A percentile compares a stretch with the other conserved stretches of the same genome.
phyloP scores from a whole-genome alignment of 176 grass and related monocot genomes.

The Aegilops tauschii region DNA sequence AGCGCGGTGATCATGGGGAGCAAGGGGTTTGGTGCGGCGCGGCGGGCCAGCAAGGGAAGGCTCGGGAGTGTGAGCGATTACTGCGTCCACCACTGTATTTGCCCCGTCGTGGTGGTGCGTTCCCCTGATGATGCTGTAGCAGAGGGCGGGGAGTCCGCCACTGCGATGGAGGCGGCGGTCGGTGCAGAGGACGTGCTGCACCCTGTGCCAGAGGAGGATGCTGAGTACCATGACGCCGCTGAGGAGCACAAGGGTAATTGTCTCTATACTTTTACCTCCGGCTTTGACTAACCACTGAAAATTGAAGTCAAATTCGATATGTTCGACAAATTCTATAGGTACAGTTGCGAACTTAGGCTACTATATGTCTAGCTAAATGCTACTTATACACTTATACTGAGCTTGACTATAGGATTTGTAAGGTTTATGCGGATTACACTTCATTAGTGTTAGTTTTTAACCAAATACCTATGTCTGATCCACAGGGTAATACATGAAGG shows the following conservation, averaged over 20 bases:
- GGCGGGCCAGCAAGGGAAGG: constrained; percentile 66
- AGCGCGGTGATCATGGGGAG: constrained; percentile 97
- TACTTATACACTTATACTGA: not conserved
- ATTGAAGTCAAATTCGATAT: not conserved
- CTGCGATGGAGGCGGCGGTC: not conserved
- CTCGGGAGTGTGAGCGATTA: constrained; percentile 96
- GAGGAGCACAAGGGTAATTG: constrained; percentile 78
- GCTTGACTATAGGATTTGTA: not conserved
- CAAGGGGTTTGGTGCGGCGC: constrained; percentile 75
- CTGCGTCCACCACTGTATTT: constrained; percentile 94
- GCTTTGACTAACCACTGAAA: not conserved
- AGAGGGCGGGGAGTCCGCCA: constrained; percentile 14
- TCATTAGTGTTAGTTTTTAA: not conserved
- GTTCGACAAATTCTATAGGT: not conserved
- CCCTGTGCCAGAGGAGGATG: constrained; percentile 77
- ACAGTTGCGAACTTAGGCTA: not conserved
- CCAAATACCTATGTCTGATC: not conserved
- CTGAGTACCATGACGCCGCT: constrained; percentile 77
- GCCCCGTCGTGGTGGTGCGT: constrained; percentile 91
- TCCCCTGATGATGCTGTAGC: constrained; percentile 51
- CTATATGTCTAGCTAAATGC: not conserved
- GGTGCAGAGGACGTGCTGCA: constrained; percentile 56
- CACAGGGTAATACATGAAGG: not conserved
- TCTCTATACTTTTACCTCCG: not conserved
- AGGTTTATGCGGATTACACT: not conserved